Percentiles rank a stretch among this genome's conserved stretches.
These are phyloP conservation scores for Penicillium samsonianum DNA, from an alignment of 495 filamentous ascomycete species.

Conservation along the genomic window DNA sequence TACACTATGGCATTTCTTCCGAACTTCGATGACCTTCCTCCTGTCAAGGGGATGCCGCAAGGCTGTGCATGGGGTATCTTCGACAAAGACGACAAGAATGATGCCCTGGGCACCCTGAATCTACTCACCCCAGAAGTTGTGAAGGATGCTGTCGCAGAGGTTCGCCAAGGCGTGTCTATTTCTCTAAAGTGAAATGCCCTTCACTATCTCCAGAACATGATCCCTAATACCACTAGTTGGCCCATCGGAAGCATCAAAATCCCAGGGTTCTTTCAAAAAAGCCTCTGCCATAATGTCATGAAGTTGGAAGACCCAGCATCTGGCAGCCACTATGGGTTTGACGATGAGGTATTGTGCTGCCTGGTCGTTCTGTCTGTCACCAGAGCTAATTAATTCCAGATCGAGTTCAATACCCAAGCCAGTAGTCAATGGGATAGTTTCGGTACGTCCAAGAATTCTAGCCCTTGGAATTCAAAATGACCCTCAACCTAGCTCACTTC, in stretches of 20 bases:
- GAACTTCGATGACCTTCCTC: slow-evolving; percentile 59
- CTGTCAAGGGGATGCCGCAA: slow-evolving; percentile 59
- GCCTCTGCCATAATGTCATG: slow-evolving; percentile 51
- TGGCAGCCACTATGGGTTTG: slow-evolving; percentile 34
- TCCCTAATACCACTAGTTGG: slow-evolving; percentile 29
- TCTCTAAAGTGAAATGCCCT: slow-evolving; percentile 56
- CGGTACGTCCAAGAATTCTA: slow-evolving; percentile 26
- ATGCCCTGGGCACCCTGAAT: slow-evolving; percentile 60
- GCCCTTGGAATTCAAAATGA: not conserved
- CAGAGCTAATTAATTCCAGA: slow-evolving; percentile 19
- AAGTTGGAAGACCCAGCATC: slow-evolving; percentile 40
- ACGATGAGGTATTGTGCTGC: slow-evolving; percentile 38
- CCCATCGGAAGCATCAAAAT: slow-evolving; percentile 47
- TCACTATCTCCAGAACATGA: not conserved
- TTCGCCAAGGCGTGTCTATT: slow-evolving; percentile 55
- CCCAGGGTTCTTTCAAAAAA: slow-evolving; percentile 53
- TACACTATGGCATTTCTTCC: slow-evolving; percentile 25
- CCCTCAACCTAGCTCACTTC: slow-evolving; percentile 21
- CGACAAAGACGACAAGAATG: slow-evolving; percentile 61
- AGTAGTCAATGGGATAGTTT: slow-evolving; percentile 44
- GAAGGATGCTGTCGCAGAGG: slow-evolving; percentile 51
- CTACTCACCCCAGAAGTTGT: slow-evolving; percentile 58
- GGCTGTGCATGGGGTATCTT: slow-evolving; percentile 68
- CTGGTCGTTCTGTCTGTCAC: too few species aligned
- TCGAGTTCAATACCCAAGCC: slow-evolving; percentile 54